Conservation (phyloP, 2,329 filamentous ascomycete genomes). For the Paraphoma sp. region DNA sequence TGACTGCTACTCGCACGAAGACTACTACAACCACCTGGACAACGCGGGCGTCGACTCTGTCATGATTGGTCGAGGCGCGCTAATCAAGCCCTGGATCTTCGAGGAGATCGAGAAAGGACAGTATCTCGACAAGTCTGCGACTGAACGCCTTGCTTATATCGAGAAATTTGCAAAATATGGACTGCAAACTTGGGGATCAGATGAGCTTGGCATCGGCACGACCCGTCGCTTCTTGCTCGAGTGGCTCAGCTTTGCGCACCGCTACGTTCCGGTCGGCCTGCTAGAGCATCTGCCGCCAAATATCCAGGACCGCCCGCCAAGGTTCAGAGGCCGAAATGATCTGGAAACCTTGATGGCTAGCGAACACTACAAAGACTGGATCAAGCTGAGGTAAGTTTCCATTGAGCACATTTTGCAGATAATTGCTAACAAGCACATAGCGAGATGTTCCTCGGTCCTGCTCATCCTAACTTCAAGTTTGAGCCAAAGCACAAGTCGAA, state of each 20-base stretch:
- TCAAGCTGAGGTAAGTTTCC: slow-evolving; percentile 83
- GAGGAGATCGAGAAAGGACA: slow-evolving; percentile 93
- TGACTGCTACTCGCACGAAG: slow-evolving; percentile 90
- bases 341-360: slow-evolving; percentile 92
- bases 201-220: slow-evolving; percentile 90
- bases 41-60: slow-evolving; percentile 86
- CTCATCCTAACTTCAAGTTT: slow-evolving; percentile 89
- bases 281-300: slow-evolving; percentile 86
- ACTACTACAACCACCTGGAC: slow-evolving; percentile 81
- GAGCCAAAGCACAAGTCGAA: slow-evolving; percentile 98
- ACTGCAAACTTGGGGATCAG: slow-evolving; percentile 92
- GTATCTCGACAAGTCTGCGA: slow-evolving; percentile 92
- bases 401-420: neutral
- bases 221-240: slow-evolving; percentile 93
- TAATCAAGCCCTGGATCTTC: slow-evolving; percentile 98
- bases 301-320: slow-evolving; percentile 87
- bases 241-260: slow-evolving; percentile 91
- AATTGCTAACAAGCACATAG: slow-evolving; percentile 53
- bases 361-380: slow-evolving; percentile 95
- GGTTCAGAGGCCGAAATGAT: slow-evolving; percentile 83
- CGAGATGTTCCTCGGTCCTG: slow-evolving; percentile 96
- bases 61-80: slow-evolving; percentile 94
- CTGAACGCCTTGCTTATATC: slow-evolving; percentile 82
- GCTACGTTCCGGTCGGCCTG: slow-evolving; percentile 89
- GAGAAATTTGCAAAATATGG: slow-evolving; percentile 92